A percentile compares a stretch with the other conserved stretches of the same genome.
Evolutionary conservation across 2,329 filamentous ascomycete species (phyloP).

Genomic region (Botrytis paeoniae): DNA sequence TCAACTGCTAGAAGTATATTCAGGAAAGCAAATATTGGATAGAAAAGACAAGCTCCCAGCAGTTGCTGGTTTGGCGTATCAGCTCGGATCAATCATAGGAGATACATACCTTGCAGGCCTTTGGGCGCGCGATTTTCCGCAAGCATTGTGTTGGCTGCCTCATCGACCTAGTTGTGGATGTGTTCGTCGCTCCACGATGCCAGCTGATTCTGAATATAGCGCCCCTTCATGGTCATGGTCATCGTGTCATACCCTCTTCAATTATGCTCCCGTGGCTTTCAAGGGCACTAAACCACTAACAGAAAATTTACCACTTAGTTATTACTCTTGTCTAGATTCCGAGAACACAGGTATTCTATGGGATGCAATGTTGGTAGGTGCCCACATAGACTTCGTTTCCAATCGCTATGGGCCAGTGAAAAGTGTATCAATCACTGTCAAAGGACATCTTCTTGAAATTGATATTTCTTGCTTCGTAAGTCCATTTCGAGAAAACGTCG

Average conservation of each 20-base stretch:
- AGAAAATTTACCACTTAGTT: neutral
- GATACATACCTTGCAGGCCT: neutral
- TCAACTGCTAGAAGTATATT: neutral
- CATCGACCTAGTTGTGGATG: too few relatives aligned
- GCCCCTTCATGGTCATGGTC: slow-evolving; percentile 3
- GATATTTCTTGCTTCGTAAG: neutral
- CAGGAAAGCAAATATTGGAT: neutral
- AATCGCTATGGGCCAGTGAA: neutral
- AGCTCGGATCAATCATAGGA: neutral
- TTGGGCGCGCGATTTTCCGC: neutral
- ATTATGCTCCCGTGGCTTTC: neutral
- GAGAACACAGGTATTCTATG: neutral
- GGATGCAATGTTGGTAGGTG: neutral
- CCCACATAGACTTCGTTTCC: neutral
- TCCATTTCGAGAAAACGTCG: neutral
- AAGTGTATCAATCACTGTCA: neutral
- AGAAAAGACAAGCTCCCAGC: slow-evolving; percentile 2
- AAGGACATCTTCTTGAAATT: neutral
- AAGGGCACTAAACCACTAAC: neutral
- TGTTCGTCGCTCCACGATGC: neutral
- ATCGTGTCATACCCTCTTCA: neutral
- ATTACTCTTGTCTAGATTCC: neutral
- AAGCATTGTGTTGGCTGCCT: neutral
- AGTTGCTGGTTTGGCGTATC: neutral
- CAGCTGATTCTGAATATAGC: neutral